phyloP scores from a whole-genome alignment of 83 land plant genomes.

The Larix sibirica region DNA sequence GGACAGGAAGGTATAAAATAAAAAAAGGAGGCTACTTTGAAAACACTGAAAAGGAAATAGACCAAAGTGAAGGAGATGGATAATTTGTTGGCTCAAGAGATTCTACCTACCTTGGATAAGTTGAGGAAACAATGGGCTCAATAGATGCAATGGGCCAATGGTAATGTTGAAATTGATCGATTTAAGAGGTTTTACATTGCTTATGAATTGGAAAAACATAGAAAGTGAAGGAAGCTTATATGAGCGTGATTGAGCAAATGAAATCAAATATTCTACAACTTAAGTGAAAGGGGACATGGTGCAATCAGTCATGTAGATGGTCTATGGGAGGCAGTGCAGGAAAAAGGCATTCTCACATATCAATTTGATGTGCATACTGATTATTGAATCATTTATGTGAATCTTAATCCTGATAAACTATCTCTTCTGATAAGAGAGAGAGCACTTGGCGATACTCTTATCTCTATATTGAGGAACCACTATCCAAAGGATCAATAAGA shows the following conservation, averaged over 20 bases:
- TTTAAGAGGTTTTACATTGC: slow-evolving; percentile 94
- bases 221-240: slow-evolving; percentile 59
- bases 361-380: slow-evolving; percentile 39
- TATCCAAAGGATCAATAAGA: slow-evolving; percentile 26
- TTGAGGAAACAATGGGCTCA: slow-evolving; percentile 82
- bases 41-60: slow-evolving; percentile 97
- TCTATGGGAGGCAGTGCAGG: slow-evolving; percentile 37
- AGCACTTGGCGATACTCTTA: slow-evolving; percentile 27
- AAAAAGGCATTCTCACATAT: slow-evolving; percentile 38
- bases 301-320: slow-evolving; percentile 39
- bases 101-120: slow-evolving; percentile 94
- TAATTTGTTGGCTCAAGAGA: slow-evolving; percentile 92
- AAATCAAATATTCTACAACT: slow-evolving; percentile 61
- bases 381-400: slow-evolving; percentile 24
- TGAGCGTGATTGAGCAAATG: slow-evolving; percentile 47
- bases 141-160: slow-evolving; percentile 98
- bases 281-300: slow-evolving; percentile 41
- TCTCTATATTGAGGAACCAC: slow-evolving; percentile 23
- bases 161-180: slow-evolving; percentile 84
- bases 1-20: slow-evolving; percentile 98
- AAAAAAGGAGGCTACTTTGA: slow-evolving; percentile 91
- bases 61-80: slow-evolving; percentile 96
- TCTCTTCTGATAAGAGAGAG: slow-evolving; percentile 39
- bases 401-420: slow-evolving; percentile 38
- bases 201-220: slow-evolving; percentile 84